phyloP scores from a whole-genome alignment of 176 grass and related monocot species.

The Oryza brachyantha region DNA sequence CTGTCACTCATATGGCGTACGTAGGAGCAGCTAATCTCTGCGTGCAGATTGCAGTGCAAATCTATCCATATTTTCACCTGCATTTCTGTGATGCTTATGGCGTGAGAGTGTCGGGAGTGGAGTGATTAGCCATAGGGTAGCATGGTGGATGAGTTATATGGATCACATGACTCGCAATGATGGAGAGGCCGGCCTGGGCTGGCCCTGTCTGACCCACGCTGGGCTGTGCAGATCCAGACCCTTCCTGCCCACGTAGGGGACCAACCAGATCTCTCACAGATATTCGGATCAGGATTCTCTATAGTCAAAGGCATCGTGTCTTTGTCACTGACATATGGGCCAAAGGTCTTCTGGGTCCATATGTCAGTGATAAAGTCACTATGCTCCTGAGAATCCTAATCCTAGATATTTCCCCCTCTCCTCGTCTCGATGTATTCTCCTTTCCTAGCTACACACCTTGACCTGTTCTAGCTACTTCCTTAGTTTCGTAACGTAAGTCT shows the following conservation, averaged over 20 bases:
- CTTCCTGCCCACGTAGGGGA: slow-evolving; percentile 26
- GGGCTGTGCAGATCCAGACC: slow-evolving; percentile 45
- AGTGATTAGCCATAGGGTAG: not conserved
- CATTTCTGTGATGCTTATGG: not conserved
- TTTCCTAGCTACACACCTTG: no score
- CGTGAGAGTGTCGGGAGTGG: not conserved
- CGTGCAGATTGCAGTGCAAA: not conserved
- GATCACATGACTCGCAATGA: slow-evolving; percentile 55
- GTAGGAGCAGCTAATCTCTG: not conserved
- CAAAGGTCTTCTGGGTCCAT: no score
- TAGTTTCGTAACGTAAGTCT: no score
- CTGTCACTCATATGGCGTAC: no score
- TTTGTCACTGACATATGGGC: no score
- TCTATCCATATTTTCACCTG: not conserved
- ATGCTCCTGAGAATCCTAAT: no score
- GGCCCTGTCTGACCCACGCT: slow-evolving; percentile 4
- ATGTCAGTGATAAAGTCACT: no score
- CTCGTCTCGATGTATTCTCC: not conserved
- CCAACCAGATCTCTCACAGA: slow-evolving; percentile 39
- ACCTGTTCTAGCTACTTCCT: no score
- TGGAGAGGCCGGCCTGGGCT: slow-evolving; percentile 15
- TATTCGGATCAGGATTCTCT: no score
- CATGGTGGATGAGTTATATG: slow-evolving; percentile 16
- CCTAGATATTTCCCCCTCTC: not conserved
- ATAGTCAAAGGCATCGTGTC: no score